Evolutionary conservation across 768 basidiomycete species (phyloP), one percentile per base, ranked within the genome.

Genomic region (Naganishia antarctica): DNA sequence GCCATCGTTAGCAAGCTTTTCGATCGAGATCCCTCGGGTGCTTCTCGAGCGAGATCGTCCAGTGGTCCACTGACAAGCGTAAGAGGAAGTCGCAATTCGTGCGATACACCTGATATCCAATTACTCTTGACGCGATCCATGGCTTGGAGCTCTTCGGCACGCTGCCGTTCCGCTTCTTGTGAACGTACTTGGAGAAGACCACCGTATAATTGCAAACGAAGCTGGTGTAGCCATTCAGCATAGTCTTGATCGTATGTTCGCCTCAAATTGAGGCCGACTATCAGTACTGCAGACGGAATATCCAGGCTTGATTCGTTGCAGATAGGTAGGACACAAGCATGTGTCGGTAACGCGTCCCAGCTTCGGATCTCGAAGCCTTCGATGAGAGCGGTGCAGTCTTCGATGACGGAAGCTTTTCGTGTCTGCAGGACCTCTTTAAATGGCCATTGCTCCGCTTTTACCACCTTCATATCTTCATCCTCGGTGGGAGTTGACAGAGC

Each of bases 1-100:
- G 94, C 91, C 67, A 98, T 84, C 8, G 89, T 89, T 79, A 98
- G 93, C 84, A 99, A 98, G 18, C 93, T 92, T 69, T 97, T 61
- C 37, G 49, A 21, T 4, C 63, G 63, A 18, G 51, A 61, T 23
- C 78, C 79, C 64, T 78, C 74, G 5, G 65, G 48, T 2, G 78
- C 78, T 48, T 77, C 76, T 3, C 75, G 51, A 26, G 78, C 68
- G 4, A 75, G 29, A 60, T 75, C 74, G 29, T 75, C 74, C 43
- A 75, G 57, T 1, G 74, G 74, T 47, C 74, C 74, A 29, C 71
- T 64, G 6, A 75, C 69, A 16, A 75, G 61, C 7, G 63, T 64
- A 16, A 64, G 37, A 13, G 63, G 63, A 3, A 64, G 45, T 29
- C 63, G 41, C n/a, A 64, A 28, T 41, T 64, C 63, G 44, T 64